Evolutionary conservation across 2,329 filamentous ascomycete genomes (phyloP), one percentile per base, ranked within the genome.

Genomic region (Acrocalymma vagum): DNA sequence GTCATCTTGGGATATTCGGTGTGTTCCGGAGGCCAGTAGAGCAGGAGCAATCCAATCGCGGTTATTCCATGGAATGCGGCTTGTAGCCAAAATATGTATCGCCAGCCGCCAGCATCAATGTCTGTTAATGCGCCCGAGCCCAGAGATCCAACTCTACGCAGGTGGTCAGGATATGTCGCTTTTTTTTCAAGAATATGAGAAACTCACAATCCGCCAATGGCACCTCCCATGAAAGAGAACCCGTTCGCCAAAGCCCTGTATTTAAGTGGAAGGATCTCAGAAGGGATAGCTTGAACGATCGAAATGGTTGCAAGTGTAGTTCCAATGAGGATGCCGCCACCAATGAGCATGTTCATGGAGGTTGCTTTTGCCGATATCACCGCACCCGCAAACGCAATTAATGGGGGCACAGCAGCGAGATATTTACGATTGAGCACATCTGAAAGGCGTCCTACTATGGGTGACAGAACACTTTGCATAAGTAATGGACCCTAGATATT

Each of bases 1-100:
- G 26, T 46, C 60, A 63, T 57, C 6, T 38, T 53, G 1, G 51
- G 55, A 25, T 60, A 62, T 10, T 60, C 55, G 15, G 53, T 54
- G 6, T 54, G 42, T 37, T 63, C 63, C 53, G 60, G 58, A 2
- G 62, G 62, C 62, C 62, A 65, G 39, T 65, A 65, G 38, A 64
- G 55, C 17, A 72, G 47, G 22, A 81, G 55, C 21, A 82, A 59
- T 3, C 78, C 78, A 1, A 78, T 23, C 2, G 72, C 69, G 0
- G 77, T 79, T 10, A 72, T 61, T 7, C 72, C 70, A 45, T 81
- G 78, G 44, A 82, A 76, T 6, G 69, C 78, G 1, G 79, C 78
- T 60, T 82, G 79, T 10, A 82, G 79, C 79, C 79, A 83, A 55
- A 81, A 83, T 49, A 83, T 82, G 50, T 75, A 73, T 2, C 80